Conservation (phyloP, 1,284 basidiomycete species). For the Testicularia cyperi region DNA sequence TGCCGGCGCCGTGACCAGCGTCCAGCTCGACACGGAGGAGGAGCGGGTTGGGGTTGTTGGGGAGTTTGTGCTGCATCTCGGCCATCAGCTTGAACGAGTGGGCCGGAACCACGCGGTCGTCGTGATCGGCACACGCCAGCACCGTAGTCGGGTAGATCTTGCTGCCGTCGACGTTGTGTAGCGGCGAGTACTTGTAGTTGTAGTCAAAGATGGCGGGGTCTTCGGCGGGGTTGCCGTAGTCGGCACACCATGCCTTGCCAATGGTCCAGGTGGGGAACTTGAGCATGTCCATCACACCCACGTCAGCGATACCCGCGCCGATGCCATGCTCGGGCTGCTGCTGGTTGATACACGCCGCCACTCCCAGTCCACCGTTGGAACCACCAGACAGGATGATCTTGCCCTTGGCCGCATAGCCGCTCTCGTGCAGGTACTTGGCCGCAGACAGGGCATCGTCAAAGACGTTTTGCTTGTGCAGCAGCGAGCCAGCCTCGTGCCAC, state of each 20-base stretch:
- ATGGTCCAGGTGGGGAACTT: slow-evolving; percentile 56
- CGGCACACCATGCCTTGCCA: slow-evolving; percentile 76
- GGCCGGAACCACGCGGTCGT: slow-evolving; percentile 55
- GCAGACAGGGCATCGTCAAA: slow-evolving; percentile 71
- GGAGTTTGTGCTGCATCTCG: slow-evolving; percentile 55
- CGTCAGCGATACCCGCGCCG: slow-evolving; percentile 61
- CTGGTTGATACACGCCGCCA: slow-evolving; percentile 77
- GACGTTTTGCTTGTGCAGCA: slow-evolving; percentile 66
- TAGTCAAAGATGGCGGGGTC: slow-evolving; percentile 54
- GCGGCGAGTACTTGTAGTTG: slow-evolving; percentile 49
- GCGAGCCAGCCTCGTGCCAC: slow-evolving; percentile 57
- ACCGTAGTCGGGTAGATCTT: slow-evolving; percentile 55
- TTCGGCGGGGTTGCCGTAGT: slow-evolving; percentile 75
- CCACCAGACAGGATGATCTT: slow-evolving; percentile 74
- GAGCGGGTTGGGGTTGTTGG: slow-evolving; percentile 54
- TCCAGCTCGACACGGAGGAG: slow-evolving; percentile 54
- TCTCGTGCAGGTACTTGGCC: slow-evolving; percentile 70
- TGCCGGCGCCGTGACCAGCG: slow-evolving; percentile 58
- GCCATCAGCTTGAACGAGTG: slow-evolving; percentile 58
- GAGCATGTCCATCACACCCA: slow-evolving; percentile 73
- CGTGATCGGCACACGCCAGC: slow-evolving; percentile 55
- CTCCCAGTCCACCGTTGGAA: slow-evolving; percentile 67
- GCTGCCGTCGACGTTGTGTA: slow-evolving; percentile 50
- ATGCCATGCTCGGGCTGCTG: slow-evolving; percentile 77
- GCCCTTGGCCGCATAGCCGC: slow-evolving; percentile 71